Base-by-base conservation (phyloP, 73 alveolate species). In the Urostyla sp. region DNA sequence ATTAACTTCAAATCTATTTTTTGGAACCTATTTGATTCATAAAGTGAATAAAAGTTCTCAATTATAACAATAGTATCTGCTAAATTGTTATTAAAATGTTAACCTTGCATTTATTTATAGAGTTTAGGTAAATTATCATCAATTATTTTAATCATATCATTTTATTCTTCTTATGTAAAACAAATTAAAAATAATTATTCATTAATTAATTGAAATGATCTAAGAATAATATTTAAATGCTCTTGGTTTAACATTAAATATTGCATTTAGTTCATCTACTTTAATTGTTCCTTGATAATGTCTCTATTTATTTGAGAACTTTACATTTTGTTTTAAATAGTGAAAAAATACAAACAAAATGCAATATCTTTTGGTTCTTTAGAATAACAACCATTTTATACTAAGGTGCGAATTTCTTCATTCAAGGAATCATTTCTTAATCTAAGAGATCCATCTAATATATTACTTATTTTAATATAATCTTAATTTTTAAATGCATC, bases 311-410 rank as follows among this genome's bases (percentile, higher is more conserved):
- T 5, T 27, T 45, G 16, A 2, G 2, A 5, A 13, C 72, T 69
- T 34, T 45, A 34, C 72, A 69, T 45, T 24, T 28, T 21, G 30
- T 46, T 52, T 20, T 44, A 48, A 7, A 18, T 27, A 3, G 83
- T 52, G 7, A 69, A 27, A 69, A 69, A 69, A 36, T 31, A 69
- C 8, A 69, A 30, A 3, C 44, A 6, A 7, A 69, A 52, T 5
- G 58, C 20, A 20, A 69, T 38, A 20, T 69, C 83, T 5, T 48
- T 52, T 24, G 83, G 83, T 3, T 67, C 44, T 69, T 69, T 69
- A 37, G 83, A 69, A 49, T 69, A 69, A 30, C 49, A 46, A 30
- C 60, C 83, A 20, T 69, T 69, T n/a, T 69, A 6, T 10, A 69
- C 48, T 34, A 46, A 46, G 20, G 21, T 45, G 13, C 53, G 23